A percentile compares a stretch with the other conserved stretches of the same genome.
These are phyloP conservation scores for Neofusicoccum sp. DNA, from an alignment of 2,329 filamentous ascomycete genomes.

Conservation along the genomic window DNA sequence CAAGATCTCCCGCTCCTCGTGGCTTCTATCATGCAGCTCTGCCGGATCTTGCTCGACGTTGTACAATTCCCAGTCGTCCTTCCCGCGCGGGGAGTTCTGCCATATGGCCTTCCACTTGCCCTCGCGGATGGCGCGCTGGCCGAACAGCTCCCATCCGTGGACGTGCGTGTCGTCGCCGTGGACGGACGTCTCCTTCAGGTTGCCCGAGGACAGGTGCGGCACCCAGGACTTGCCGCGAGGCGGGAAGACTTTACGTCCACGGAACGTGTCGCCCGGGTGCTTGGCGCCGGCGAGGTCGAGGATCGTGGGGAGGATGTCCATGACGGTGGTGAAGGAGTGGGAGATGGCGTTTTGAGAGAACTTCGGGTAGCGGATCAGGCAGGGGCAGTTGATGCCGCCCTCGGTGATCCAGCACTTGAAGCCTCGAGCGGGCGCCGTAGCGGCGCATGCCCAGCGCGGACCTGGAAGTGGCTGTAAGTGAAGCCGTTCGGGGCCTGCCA, in stretches of 20 bases:
- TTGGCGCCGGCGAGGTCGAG: constrained; percentile 8
- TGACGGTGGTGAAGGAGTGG: constrained; percentile 18
- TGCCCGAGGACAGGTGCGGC: too few relatives aligned
- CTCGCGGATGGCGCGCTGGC: constrained; percentile 18
- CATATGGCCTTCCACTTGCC: constrained; percentile 20
- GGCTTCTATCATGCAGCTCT: constrained; percentile 17
- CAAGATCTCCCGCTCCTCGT: constrained; percentile 17
- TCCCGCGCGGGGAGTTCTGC: constrained; percentile 18
- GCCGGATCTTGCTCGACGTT: constrained; percentile 19
- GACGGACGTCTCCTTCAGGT: neutral
- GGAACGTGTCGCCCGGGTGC: constrained; percentile 4
- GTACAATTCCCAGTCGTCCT: constrained; percentile 21
- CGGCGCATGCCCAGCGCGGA: constrained; percentile 16
- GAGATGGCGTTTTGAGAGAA: neutral
- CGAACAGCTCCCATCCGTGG: constrained; percentile 21
- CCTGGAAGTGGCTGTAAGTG: too few relatives aligned
- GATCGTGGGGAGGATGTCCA: constrained; percentile 16
- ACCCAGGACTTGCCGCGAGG: constrained; percentile 15
- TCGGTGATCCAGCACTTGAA: constrained; percentile 15
- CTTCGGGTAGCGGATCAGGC: constrained; percentile 11
- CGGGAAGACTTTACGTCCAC: neutral
- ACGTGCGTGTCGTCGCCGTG: neutral
- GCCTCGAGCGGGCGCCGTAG: constrained; percentile 16
- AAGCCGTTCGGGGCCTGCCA: too few relatives aligned
- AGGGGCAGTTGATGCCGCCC: constrained; percentile 15